Base-by-base conservation (phyloP, 768 basidiomycete genomes). In the Phlebiopsis flavidoalba region DNA sequence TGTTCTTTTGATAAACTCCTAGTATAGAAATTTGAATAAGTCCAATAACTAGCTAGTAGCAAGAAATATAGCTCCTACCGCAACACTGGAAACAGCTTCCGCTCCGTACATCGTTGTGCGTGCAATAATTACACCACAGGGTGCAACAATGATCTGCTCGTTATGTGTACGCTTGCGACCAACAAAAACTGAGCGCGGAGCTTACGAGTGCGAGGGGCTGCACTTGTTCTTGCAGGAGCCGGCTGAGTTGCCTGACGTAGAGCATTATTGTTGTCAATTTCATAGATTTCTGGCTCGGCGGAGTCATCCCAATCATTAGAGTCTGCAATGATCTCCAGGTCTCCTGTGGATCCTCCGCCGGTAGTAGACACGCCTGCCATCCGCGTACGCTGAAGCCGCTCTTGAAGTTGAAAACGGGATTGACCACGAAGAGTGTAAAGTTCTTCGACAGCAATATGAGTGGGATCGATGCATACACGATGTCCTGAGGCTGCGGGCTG, bases 161-260 rank as follows among this genome's bases (percentile, higher is more conserved):
- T 70, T 70, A 56, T 71, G 69, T 0, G 67, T 37, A 59, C 66
- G 63, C 67, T 69, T 24, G 57, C 70, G 54, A 19, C 55, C 65
- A 66, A n/a, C n/a, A n/a, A n/a, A n/a, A 72, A 71, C 14, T 17
- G 24, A 2, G 47, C 45, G 0, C 24, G 24, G 7, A 57, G 14
- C 6, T 15, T 12, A 21, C 19, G 19, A 3, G 10, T n/a, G 8
- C 5, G 15, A 49, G 10, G 48, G 2, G 26, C 26, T 31, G 3
- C 26, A 31, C 3, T 6, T 31, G 6, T 31, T 31, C 26, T 31
- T 31, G 26, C 26, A 31, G 26, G 26, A 31, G 26, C 6, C 6
- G 26, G 26, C 26, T 31, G 26, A 31, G 2, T 6, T 31, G 26
- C 26, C 26, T 31, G 26, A 6, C 26, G 26, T 31, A 31, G 26